A percentile compares a stretch with the other conserved stretches of the same genome.
Conservation (phyloP, 768 basidiomycete species). For the Lactarius deliciosus region DNA sequence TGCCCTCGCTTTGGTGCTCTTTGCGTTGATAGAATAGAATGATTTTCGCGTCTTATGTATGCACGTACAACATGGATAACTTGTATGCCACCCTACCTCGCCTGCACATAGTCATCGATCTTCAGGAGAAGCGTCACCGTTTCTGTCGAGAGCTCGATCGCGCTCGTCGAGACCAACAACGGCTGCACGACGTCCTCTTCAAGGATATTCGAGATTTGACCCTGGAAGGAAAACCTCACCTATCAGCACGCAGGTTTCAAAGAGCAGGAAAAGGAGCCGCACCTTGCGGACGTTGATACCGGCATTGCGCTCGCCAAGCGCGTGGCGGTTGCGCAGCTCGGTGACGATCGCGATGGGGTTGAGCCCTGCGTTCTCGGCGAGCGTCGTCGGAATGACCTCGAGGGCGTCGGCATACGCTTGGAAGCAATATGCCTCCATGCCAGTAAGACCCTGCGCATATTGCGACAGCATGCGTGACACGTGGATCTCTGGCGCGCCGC, state of each 20-base stretch:
- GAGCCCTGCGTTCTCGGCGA: slow-evolving; percentile 97
- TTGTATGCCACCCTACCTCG: slow-evolving; percentile 46
- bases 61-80: slow-evolving; percentile 16
- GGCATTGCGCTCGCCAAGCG: slow-evolving; percentile 89
- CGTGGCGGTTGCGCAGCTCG: slow-evolving; percentile 94
- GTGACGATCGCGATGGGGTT: slow-evolving; percentile 99
- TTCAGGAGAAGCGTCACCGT: slow-evolving; percentile 95
- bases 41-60: slow-evolving; percentile 12
- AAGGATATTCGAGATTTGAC: slow-evolving; percentile 93
- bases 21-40: slow-evolving; percentile 7
- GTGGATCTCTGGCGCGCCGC: slow-evolving; percentile 97
- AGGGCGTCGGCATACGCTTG: slow-evolving; percentile 97
- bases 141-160: slow-evolving; percentile 92
- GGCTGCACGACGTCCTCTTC: slow-evolving; percentile 99
- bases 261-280: slow-evolving; percentile 27
- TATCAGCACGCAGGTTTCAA: neutral
- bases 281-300: slow-evolving; percentile 99
- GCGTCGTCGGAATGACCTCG: slow-evolving; percentile 95
- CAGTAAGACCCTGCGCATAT: slow-evolving; percentile 88
- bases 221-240: slow-evolving; percentile 41
- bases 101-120: slow-evolving; percentile 92
- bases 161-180: slow-evolving; percentile 90
- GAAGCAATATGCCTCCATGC: slow-evolving; percentile 99
- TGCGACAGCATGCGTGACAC: slow-evolving; percentile 89
- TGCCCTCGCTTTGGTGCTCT: neutral